These are phyloP conservation scores for Sordariomycetes sp. DNA, from an alignment of 2,329 filamentous ascomycete genomes.

Conservation along the genomic window DNA sequence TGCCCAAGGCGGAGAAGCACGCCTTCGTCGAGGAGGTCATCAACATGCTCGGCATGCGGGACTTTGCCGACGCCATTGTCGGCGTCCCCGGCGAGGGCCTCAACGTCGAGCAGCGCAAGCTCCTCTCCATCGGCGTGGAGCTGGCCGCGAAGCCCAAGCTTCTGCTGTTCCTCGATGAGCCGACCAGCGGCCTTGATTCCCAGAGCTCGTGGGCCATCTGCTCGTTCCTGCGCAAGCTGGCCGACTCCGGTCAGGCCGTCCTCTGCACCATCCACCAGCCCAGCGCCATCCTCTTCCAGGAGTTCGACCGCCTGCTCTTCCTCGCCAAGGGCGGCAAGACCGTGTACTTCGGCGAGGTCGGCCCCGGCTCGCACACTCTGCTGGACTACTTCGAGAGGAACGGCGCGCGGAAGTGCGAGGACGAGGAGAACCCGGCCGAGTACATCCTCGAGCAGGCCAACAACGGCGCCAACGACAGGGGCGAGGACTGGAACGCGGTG, in stretches of 20 bases:
- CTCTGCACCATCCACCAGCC: constrained; percentile 47
- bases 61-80: constrained; percentile 56
- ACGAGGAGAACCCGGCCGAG: constrained; percentile 62
- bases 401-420: constrained; percentile 47
- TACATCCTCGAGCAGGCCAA: constrained; percentile 55
- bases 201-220: constrained; percentile 55
- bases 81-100: constrained; percentile 51
- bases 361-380: constrained; percentile 44
- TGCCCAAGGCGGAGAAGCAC: constrained; percentile 46
- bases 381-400: constrained; percentile 55
- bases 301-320: constrained; percentile 52
- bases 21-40: constrained; percentile 55
- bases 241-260: constrained; percentile 40
- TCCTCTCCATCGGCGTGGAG: constrained; percentile 51
- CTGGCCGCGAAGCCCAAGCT: constrained; percentile 45
- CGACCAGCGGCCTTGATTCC: constrained; percentile 50
- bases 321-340: constrained; percentile 55
- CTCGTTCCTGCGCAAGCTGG: constrained; percentile 50
- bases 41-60: constrained; percentile 54
- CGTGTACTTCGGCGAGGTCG: constrained; percentile 60
- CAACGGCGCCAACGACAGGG: constrained; percentile 22
- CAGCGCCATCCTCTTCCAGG: constrained; percentile 38
- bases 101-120: constrained; percentile 51
- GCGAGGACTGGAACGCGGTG: constrained; percentile 54
- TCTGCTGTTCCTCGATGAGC: constrained; percentile 52